phyloP scores from a whole-genome alignment of 2,329 filamentous ascomycete genomes.

The Aspergillus floridensis region DNA sequence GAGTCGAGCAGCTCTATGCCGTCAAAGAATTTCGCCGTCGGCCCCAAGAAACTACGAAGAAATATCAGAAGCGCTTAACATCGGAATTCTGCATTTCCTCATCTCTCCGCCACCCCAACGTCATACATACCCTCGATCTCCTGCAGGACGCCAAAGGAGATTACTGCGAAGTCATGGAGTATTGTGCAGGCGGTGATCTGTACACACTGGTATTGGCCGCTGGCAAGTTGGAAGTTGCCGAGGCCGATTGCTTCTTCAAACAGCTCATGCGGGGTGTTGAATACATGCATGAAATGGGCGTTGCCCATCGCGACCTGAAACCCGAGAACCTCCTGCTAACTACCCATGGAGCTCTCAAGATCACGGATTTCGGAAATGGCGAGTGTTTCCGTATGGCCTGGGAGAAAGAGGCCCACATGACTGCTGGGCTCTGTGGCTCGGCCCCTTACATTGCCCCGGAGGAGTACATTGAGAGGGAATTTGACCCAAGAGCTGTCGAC shows the following conservation, averaged over 20 bases:
- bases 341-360: conserved; percentile 88
- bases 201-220: conserved; percentile 91
- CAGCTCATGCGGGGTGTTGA: conserved; percentile 98
- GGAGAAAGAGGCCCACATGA: conserved; percentile 98
- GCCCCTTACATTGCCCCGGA: conserved; percentile 97
- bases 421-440: conserved; percentile 90
- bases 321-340: conserved; percentile 95
- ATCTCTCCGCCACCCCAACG: conserved; percentile 91
- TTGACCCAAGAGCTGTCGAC: conserved; percentile 95
- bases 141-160: conserved; percentile 95
- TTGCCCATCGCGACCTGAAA: conserved; percentile 94
- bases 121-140: conserved; percentile 95
- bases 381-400: conserved; percentile 99
- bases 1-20: conserved; percentile 84
- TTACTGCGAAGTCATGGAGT: conserved; percentile 99
- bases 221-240: conserved; percentile 80
- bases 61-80: conserved; percentile 95
- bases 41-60: conserved; percentile 91
- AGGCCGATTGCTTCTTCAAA: conserved; percentile 98
- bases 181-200: conserved; percentile 91
- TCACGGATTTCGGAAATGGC: conserved; percentile 97
- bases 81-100: conserved; percentile 99
- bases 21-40: conserved; percentile 97
- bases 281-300: conserved; percentile 99
- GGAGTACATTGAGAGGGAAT: conserved; percentile 92